Percentiles rank a stretch among this genome's conserved stretches.
phyloP scores from a whole-genome alignment of 495 filamentous ascomycete species.

The Glarea lozoyensis region DNA sequence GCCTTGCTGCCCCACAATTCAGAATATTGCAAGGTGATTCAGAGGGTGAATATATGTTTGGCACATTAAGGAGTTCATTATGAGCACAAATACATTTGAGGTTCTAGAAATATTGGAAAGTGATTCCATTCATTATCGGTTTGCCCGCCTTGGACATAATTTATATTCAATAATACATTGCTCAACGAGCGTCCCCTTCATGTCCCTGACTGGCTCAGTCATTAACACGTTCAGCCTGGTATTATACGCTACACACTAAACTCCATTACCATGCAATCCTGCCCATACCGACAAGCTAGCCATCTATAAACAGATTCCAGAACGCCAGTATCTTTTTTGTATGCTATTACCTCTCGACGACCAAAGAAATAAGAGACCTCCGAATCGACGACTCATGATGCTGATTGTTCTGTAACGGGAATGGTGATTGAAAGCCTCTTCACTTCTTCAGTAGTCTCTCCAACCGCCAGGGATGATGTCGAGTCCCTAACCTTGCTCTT shows the following conservation, averaged over 20 bases:
- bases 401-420: slow-evolving; percentile 14
- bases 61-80: slow-evolving; percentile 1
- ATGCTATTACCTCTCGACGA: slow-evolving; percentile 3
- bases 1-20: background rate
- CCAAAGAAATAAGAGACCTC: background rate
- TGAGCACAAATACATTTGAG: background rate
- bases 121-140: too few relatives aligned
- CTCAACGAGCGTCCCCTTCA: too few relatives aligned
- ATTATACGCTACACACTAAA: slow-evolving; percentile 2
- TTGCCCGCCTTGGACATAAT: slow-evolving; percentile 1
- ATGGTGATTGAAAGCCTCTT: slow-evolving; percentile 22
- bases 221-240: slow-evolving; percentile 8
- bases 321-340: background rate
- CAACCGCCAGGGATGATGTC: slow-evolving; percentile 11
- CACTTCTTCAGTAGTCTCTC: slow-evolving; percentile 7
- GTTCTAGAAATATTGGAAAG: too few relatives aligned
- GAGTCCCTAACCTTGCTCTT: slow-evolving; percentile 11
- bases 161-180: slow-evolving; percentile 1
- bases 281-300: background rate
- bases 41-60: too few relatives aligned
- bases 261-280: slow-evolving; percentile 5
- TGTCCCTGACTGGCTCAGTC: too few relatives aligned
- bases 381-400: background rate
- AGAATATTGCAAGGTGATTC: too few relatives aligned
- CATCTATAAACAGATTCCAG: background rate